Percentiles rank a stretch among this genome's conserved stretches.
Conservation (phyloP, 306 rosid genomes). For the Oemleria cerasiformis region DNA sequence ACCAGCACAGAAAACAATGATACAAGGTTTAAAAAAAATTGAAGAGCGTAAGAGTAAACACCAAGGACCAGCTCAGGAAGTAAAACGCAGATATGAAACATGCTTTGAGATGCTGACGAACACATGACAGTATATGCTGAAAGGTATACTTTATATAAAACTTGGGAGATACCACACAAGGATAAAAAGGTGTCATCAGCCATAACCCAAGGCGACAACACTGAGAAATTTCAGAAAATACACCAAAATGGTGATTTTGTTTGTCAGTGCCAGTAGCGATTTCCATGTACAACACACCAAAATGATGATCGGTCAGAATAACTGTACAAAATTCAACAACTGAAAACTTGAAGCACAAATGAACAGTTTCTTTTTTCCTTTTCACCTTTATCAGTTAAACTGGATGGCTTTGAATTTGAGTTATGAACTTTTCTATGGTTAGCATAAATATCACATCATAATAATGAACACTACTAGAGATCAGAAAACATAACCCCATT, state of each 20-base stretch:
- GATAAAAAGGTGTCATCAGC: too few relatives aligned
- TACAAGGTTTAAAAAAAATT: not conserved
- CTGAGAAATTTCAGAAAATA: too few relatives aligned
- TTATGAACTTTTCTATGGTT: not conserved
- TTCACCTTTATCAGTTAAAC: not conserved
- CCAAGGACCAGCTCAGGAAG: not conserved
- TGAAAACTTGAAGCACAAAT: not conserved
- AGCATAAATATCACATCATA: not conserved
- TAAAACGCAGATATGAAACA: not conserved
- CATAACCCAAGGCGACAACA: too few relatives aligned
- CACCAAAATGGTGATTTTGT: not conserved
- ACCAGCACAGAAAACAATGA: not conserved
- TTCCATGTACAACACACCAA: not conserved
- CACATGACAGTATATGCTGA: not conserved
- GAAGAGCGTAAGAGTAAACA: not conserved
- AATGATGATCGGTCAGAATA: not conserved
- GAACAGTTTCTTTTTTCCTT: not conserved
- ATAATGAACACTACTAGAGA: not conserved
- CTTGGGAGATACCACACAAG: too few relatives aligned
- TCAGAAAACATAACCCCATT: constrained; percentile 2
- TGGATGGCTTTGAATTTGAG: not conserved
- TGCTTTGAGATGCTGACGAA: not conserved
- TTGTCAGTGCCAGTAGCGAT: not conserved
- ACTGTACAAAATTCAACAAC: not conserved
- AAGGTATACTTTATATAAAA: too few relatives aligned